A percentile compares a stretch with the other conserved stretches of the same genome.
Conservation (phyloP, 192 early-diverging fungal species). For the Phycomyces blakesleeanus region DNA sequence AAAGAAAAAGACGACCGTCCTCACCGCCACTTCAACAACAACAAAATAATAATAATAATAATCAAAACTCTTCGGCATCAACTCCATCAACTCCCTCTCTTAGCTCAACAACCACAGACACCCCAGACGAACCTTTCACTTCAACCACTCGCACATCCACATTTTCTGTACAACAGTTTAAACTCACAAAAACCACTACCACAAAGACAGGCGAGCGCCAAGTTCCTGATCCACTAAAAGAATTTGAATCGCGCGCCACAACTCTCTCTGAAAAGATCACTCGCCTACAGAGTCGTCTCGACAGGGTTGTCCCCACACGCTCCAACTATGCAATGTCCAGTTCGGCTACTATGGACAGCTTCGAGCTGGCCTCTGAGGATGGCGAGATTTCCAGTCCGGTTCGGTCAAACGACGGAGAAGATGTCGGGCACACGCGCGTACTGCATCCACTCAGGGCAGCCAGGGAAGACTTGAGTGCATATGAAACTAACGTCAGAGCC, state of each 20-base stretch:
- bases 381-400: not conserved
- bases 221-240: slow-evolving; percentile 5
- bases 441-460: slow-evolving; percentile 28
- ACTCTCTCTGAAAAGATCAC: slow-evolving; percentile 1
- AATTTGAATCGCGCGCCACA: slow-evolving; percentile 13
- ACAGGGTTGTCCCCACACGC: slow-evolving; percentile 16
- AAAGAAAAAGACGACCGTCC: not conserved
- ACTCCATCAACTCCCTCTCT: slow-evolving; percentile 1
- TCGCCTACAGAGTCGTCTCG: slow-evolving; percentile 6
- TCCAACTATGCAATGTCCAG: slow-evolving; percentile 11
- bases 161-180: slow-evolving; percentile 13
- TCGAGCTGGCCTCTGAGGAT: slow-evolving; percentile 4
- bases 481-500: slow-evolving; percentile 16
- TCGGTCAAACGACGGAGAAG: not conserved
- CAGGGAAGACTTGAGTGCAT: slow-evolving; percentile 20
- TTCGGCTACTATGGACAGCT: slow-evolving; percentile 1
- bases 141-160: slow-evolving; percentile 17
- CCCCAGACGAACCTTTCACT: not conserved
- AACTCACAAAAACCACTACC: slow-evolving; percentile 14
- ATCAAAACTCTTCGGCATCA: not conserved
- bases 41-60: too few species aligned
- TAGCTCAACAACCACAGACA: not conserved
- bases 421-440: not conserved
- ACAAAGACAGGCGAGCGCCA: slow-evolving; percentile 5
- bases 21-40: not conserved